Conservation (phyloP, 83 land plant species). For the Diphasiastrum complanatum region DNA sequence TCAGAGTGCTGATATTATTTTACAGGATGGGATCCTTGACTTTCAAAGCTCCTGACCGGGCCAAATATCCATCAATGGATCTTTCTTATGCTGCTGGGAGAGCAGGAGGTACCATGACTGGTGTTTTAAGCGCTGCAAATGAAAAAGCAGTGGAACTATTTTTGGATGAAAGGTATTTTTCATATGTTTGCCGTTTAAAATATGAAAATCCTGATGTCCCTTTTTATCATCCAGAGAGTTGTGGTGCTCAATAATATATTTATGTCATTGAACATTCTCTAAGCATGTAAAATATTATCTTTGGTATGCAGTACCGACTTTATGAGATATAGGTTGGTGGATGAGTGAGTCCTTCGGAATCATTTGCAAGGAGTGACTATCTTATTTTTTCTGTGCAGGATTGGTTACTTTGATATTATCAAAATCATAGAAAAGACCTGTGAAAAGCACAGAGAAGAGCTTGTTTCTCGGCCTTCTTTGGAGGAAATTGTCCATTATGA, state of each 20-base stretch:
- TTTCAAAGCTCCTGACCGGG: slow-evolving; percentile 78
- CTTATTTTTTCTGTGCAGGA: slow-evolving; percentile 40
- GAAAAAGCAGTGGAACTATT: slow-evolving; percentile 99
- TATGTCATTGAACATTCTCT: neutral
- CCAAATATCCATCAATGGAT: slow-evolving; percentile 89
- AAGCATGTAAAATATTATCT: neutral
- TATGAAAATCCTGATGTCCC: neutral
- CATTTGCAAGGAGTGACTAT: neutral
- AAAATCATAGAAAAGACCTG: slow-evolving; percentile 81
- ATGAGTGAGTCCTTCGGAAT: neutral
- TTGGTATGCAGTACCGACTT: neutral
- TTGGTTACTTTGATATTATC: slow-evolving; percentile 81
- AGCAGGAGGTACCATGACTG: slow-evolving; percentile 97
- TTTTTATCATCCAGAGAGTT: neutral
- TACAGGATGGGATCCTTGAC: slow-evolving; percentile 85
- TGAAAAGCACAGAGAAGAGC: slow-evolving; percentile 57
- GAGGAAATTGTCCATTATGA: slow-evolving; percentile 90
- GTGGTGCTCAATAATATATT: neutral
- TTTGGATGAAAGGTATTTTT: slow-evolving; percentile 69
- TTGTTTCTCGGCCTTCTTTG: slow-evolving; percentile 59
- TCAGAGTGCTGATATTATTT: neutral
- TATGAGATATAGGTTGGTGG: neutral
- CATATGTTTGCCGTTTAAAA: slow-evolving; percentile 2
- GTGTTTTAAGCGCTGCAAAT: slow-evolving; percentile 95
- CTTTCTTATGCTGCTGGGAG: slow-evolving; percentile 95